phyloP scores from a whole-genome alignment of 345 rosid genomes.

The Microcos paniculata region DNA sequence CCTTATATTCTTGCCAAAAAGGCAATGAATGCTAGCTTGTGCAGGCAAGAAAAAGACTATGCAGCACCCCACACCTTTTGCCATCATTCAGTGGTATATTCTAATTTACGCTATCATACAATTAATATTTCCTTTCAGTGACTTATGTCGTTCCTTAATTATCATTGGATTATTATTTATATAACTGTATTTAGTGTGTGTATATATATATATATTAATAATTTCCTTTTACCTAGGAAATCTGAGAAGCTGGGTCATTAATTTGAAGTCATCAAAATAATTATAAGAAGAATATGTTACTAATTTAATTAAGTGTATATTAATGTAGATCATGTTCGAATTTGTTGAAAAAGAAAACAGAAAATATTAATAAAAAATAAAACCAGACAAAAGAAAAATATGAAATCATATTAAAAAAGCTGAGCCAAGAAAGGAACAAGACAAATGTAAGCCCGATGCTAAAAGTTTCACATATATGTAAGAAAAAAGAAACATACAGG shows the following conservation, averaged over 20 bases:
- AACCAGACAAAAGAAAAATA: neutral
- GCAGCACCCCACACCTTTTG: constrained; percentile 15
- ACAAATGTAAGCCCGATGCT: neutral
- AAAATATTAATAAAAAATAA: no score
- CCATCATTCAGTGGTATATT: neutral
- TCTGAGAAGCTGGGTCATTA: neutral
- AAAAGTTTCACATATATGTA: neutral
- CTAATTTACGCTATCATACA: no score
- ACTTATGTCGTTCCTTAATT: no score
- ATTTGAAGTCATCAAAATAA: neutral
- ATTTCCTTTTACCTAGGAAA: neutral
- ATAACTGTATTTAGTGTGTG: no score
- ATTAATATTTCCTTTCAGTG: neutral
- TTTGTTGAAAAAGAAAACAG: neutral
- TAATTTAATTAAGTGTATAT: no score
- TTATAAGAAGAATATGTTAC: neutral
- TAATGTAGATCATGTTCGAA: neutral
- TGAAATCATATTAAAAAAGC: neutral
- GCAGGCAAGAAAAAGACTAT: constrained; percentile 19
- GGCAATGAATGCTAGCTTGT: constrained; percentile 1
- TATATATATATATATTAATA: neutral
- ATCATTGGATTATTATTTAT: no score
- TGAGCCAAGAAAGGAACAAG: constrained; percentile 11
- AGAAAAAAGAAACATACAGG: no score
- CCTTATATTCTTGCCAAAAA: constrained; percentile 8